Conservation (phyloP, 2,329 filamentous ascomycete genomes). For the Sphaerulina vaccinii region DNA sequence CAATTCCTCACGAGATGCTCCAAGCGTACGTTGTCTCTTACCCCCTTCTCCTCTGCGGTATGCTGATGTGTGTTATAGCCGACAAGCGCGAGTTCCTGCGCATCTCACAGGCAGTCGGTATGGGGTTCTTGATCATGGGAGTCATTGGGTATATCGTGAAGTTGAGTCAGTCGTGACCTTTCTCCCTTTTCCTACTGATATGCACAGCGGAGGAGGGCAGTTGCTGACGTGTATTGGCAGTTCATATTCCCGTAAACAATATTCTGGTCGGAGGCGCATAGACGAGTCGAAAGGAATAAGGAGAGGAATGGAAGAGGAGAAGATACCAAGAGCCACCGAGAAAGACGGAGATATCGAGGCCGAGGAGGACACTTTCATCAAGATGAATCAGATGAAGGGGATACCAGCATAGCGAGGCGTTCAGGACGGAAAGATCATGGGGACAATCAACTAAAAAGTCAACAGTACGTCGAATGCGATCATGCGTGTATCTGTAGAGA, state of each 20-base stretch:
- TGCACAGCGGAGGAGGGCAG: background rate
- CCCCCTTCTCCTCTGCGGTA: no score
- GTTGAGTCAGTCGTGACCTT: slow-evolving; percentile 54
- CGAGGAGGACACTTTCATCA: background rate
- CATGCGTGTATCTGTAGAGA: background rate
- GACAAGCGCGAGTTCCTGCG: slow-evolving; percentile 60
- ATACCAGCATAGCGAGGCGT: slow-evolving; percentile 22
- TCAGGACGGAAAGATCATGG: slow-evolving; percentile 2
- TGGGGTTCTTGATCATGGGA: slow-evolving; percentile 70
- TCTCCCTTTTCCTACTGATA: no score
- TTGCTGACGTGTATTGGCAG: slow-evolving; percentile 37
- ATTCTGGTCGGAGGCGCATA: slow-evolving; percentile 67
- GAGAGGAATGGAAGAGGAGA: background rate
- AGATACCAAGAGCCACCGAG: background rate
- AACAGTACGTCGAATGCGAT: background rate
- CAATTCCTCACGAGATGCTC: slow-evolving; percentile 52
- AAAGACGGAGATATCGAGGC: background rate
- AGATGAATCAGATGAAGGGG: background rate
- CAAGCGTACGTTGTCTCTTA: slow-evolving; percentile 41
- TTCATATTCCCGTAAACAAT: slow-evolving; percentile 70
- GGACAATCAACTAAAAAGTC: background rate
- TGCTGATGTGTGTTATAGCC: slow-evolving; percentile 40
- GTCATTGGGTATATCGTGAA: slow-evolving; percentile 70
- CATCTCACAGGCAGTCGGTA: slow-evolving; percentile 64
- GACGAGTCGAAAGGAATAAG: slow-evolving; percentile 20